Evolutionary conservation across 441 rosid genomes (phyloP), one percentile per base, ranked within the genome.

Genomic region (Eruca vesicaria): DNA sequence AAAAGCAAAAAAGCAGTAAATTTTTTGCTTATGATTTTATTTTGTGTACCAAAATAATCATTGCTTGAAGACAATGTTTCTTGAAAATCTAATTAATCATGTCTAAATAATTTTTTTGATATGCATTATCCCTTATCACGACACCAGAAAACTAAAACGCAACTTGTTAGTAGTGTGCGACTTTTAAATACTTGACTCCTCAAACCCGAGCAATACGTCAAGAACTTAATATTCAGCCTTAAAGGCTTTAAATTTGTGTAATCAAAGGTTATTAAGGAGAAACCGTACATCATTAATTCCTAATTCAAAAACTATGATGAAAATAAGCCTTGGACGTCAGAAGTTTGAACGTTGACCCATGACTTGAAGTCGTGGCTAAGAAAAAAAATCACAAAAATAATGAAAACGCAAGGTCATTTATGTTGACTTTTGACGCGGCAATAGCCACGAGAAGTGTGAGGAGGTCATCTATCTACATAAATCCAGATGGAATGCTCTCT

Each of bases 271-370:
- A 18, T 35, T 10, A 31, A 16, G 11, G 6, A 52, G 6, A 50
- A 48, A 0, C 59, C 29, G 28, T 48, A 18, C 70, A 66, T 66
- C 18, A 48, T 16, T 29, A 15, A 66, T 28, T 68, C 19, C 6
- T 32, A 20, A 53, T 67, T 52, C 7, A 35, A 32, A 50, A 23
- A 41, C 35, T 36, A 58, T 15, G 63, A 58, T 15, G 63, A 68
- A 68, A 61, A 26, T 43, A 41, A 56, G 12, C 28, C 45, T 5
- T 35, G 2, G 14, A 58, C 43, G 71, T 72, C 74, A 55, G 19
- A 8, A 12, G 55, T 68, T 73, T 78, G 81, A 78, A 69, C 72
- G 64, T 56, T 68, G 78, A 78, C 81, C 67, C 81, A 67, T 78
- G 75, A 53, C 58, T 9, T 53, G 58, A 28, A 53, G 58, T 53